Conservation (phyloP, 1,284 basidiomycete species). For the Austroboletus novae-zelandiae region DNA sequence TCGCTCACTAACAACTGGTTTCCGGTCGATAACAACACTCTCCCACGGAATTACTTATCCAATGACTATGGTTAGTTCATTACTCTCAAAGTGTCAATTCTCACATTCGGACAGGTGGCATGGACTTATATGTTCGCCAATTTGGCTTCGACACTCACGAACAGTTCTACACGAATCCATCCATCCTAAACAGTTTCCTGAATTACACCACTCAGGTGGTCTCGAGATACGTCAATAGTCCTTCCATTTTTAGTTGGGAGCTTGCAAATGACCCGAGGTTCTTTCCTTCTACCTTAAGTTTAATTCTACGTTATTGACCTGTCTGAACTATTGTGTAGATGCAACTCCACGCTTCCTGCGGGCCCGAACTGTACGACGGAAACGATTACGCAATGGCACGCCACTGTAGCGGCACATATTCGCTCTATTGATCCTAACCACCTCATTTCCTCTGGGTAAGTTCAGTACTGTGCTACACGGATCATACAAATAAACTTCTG, state of each 20-base stretch:
- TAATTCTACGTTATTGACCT: conserved; percentile 8
- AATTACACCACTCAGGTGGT: conserved; percentile 57
- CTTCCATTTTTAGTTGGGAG: conserved; percentile 59
- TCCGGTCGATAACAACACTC: conserved; percentile 35
- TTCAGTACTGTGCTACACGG: not conserved
- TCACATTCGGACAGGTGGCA: conserved; percentile 45
- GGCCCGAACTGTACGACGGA: conserved; percentile 44
- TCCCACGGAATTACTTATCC: conserved; percentile 53
- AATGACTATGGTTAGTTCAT: conserved; percentile 54
- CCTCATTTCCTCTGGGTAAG: conserved; percentile 59
- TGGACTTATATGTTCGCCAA: conserved; percentile 61
- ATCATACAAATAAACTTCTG: not conserved
- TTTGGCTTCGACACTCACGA: conserved; percentile 50
- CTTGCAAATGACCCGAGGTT: conserved; percentile 64
- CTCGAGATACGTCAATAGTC: conserved; percentile 49
- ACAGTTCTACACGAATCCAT: conserved; percentile 54
- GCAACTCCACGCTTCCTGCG: conserved; percentile 50
- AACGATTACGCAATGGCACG: conserved; percentile 57
- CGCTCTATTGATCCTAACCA: conserved; percentile 58
- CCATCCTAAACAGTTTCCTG: conserved; percentile 49
- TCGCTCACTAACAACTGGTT: conserved; percentile 73
- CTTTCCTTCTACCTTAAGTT: not conserved
- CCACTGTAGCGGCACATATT: conserved; percentile 45
- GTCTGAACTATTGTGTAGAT: conserved; percentile 37
- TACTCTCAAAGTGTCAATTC: conserved; percentile 1